phyloP scores from a whole-genome alignment of 768 basidiomycete genomes.

The Tremella fuciformis region DNA sequence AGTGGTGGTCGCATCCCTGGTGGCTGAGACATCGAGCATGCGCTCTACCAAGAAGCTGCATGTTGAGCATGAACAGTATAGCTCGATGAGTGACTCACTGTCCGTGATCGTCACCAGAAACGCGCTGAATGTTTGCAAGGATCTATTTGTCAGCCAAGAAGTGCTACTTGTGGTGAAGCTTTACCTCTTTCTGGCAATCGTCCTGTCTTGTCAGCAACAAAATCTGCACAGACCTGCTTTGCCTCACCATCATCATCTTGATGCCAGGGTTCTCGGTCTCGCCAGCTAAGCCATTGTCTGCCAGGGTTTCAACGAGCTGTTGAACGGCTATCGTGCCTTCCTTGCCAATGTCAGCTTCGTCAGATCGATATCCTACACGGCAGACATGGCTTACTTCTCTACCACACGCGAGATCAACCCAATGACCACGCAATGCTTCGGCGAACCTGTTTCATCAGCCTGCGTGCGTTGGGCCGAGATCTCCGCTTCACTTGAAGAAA shows the following conservation, averaged over 20 bases:
- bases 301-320: background rate
- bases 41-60: background rate
- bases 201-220: background rate
- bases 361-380: no score
- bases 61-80: background rate
- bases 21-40: conserved; percentile 1
- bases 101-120: background rate
- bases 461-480: background rate
- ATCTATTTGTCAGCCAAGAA: background rate
- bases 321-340: conserved; percentile 6
- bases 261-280: conserved; percentile 4
- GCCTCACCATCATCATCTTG: background rate
- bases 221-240: background rate
- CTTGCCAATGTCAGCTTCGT: no score
- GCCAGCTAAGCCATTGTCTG: background rate
- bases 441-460: background rate
- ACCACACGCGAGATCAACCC: background rate
- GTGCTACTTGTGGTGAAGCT: no score
- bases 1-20: background rate
- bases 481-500: background rate
- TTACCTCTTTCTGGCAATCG: background rate
- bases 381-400: background rate
- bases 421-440: background rate
- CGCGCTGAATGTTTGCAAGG: background rate
- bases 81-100: background rate